A percentile compares a stretch with the other conserved stretches of the same genome.
Evolutionary conservation across 2,329 filamentous ascomycete species (phyloP).

Genomic region (Lojkania enalia): DNA sequence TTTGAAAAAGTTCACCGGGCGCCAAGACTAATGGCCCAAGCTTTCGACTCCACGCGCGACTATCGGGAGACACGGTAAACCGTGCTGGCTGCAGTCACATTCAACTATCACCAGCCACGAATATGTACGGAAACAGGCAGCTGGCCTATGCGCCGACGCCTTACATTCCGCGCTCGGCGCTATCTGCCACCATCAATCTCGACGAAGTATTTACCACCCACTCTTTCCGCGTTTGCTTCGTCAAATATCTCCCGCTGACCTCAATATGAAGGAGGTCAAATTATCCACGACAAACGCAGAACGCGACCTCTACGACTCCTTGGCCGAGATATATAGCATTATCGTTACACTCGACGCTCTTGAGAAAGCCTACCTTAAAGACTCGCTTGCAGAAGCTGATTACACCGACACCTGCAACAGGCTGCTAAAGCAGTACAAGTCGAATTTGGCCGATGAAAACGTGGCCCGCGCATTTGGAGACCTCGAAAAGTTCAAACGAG

Average conservation of each 20-base stretch:
- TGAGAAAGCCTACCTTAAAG: constrained; percentile 94
- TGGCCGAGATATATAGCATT: constrained; percentile 97
- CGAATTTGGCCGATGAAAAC: constrained; percentile 84
- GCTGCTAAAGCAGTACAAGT: constrained; percentile 94
- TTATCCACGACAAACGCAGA: constrained; percentile 83
- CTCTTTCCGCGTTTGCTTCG: background rate
- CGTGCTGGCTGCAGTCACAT: background rate
- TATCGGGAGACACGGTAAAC: background rate
- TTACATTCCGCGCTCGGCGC: constrained; percentile 80
- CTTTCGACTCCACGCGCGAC: constrained; percentile 12
- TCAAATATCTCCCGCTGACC: no score
- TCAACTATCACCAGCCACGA: constrained; percentile 6
- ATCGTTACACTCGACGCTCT: constrained; percentile 93
- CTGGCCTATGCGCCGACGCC: constrained; percentile 87
- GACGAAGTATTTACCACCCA: constrained; percentile 69
- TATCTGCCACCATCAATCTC: constrained; percentile 88
- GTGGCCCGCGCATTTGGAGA: constrained; percentile 88
- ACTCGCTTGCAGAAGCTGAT: constrained; percentile 86
- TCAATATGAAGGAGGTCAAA: constrained; percentile 75
- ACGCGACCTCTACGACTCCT: constrained; percentile 90
- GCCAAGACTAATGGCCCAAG: constrained; percentile 31
- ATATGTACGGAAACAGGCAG: constrained; percentile 56
- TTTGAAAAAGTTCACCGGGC: constrained; percentile 32
- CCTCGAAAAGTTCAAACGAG: constrained; percentile 85
- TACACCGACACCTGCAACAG: constrained; percentile 97